A percentile compares a stretch with the other conserved stretches of the same genome.
phyloP scores from a whole-genome alignment of 176 grass and related monocot species.

The Musa schizocarpa region DNA sequence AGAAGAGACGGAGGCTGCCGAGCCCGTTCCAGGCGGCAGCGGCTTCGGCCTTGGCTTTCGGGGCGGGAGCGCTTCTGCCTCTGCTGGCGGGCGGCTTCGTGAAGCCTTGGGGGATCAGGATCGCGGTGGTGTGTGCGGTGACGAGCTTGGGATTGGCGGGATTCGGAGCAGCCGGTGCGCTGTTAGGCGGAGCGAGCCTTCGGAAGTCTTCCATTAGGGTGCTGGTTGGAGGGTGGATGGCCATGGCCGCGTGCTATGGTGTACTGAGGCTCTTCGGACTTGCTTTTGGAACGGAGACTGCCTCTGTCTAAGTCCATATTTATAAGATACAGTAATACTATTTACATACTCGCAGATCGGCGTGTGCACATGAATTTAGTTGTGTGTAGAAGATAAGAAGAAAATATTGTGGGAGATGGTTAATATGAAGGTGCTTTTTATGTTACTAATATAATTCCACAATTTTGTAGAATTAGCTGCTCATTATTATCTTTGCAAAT shows the following conservation, averaged over 20 bases:
- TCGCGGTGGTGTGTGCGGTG: slow-evolving; percentile 3
- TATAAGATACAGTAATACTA: no score
- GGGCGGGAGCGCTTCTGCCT: neutral
- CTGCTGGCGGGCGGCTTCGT: slow-evolving; percentile 9
- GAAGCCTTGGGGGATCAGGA: neutral
- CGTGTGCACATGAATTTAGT: no score
- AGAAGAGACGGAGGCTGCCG: neutral
- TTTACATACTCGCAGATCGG: no score
- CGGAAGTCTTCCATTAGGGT: neutral
- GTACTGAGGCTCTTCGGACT: slow-evolving; percentile 6
- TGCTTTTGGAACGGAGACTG: neutral
- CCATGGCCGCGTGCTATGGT: neutral
- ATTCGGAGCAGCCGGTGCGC: neutral
- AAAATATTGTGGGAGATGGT: no score
- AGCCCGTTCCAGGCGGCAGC: neutral
- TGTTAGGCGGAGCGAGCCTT: slow-evolving; percentile 7
- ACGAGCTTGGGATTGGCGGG: slow-evolving; percentile 10
- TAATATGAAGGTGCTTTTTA: no score
- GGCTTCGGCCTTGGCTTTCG: slow-evolving; percentile 10
- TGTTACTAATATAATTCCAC: no score
- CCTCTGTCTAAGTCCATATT: neutral
- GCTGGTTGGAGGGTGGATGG: slow-evolving; percentile 9
- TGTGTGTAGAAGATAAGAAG: no score
- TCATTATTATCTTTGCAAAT: no score
- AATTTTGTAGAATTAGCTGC: no score